Conservation (phyloP, 805 yeast genomes). For the Wickerhamomyces mucosus region DNA sequence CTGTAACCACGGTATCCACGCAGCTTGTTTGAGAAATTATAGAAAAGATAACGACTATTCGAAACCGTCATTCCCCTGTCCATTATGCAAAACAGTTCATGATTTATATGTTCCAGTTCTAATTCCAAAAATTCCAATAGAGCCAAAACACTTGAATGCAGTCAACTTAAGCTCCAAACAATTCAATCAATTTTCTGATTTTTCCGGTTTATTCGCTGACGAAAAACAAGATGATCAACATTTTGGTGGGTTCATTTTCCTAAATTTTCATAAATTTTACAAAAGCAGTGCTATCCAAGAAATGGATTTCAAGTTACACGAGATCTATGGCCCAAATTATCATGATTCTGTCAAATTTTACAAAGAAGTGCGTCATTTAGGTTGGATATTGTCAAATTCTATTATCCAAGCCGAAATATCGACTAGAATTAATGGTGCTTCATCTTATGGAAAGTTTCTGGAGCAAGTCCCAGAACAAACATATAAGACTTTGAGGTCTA, state of each 20-base stretch:
- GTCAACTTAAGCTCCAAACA: too few species aligned
- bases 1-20: constrained; percentile 94
- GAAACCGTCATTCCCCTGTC: constrained; percentile 75
- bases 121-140: background rate
- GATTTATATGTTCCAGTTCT: constrained; percentile 43
- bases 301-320: constrained; percentile 2
- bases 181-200: too few species aligned
- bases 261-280: constrained; percentile 2
- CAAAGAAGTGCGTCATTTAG: constrained; percentile 1
- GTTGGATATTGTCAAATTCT: constrained; percentile 31
- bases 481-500: constrained; percentile 26
- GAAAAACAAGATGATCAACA: background rate
- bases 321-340: background rate
- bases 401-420: constrained; percentile 52
- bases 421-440: constrained; percentile 35
- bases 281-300: constrained; percentile 1
- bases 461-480: constrained; percentile 29
- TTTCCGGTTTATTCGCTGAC: background rate
- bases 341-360: background rate
- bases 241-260: constrained; percentile 1
- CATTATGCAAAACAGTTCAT: constrained; percentile 80
- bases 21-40: constrained; percentile 61
- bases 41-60: constrained; percentile 50
- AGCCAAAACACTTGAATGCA: too few species aligned
- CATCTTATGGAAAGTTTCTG: constrained; percentile 23